A percentile compares a stretch with the other conserved stretches of the same genome.
phyloP scores from a whole-genome alignment of 495 filamentous ascomycete species.

The Neurospora intermedia region DNA sequence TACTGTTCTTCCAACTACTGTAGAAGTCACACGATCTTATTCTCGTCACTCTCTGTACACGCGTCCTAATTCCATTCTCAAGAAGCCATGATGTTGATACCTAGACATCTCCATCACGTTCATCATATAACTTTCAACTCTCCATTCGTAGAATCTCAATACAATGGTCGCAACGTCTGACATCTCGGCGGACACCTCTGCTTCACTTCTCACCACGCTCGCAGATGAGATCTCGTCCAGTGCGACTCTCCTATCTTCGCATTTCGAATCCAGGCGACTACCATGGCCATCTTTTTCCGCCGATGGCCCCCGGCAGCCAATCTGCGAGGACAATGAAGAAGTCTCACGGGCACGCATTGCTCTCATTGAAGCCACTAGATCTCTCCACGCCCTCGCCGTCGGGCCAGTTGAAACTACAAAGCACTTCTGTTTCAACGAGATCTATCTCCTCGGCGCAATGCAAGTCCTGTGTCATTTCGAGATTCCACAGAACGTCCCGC shows the following conservation, averaged over 20 bases:
- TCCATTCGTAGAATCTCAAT: not conserved
- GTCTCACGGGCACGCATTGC: constrained; percentile 1
- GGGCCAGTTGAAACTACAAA: constrained; percentile 7
- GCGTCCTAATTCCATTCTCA: not conserved
- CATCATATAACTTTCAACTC: not conserved
- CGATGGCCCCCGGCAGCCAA: constrained; percentile 3
- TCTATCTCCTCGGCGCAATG: constrained; percentile 8
- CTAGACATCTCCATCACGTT: not conserved
- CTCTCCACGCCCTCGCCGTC: constrained; percentile 10
- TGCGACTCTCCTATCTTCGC: not conserved
- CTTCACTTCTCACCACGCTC: constrained; percentile 1
- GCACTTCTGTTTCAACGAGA: constrained; percentile 5
- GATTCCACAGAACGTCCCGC: constrained; percentile 24
- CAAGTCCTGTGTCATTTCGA: constrained; percentile 15
- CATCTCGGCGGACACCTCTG: not conserved
- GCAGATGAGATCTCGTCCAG: constrained; percentile 4
- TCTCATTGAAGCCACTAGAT: constrained; percentile 10
- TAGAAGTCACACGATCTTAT: not conserved
- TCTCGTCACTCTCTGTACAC: not conserved
- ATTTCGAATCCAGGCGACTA: constrained; percentile 2
- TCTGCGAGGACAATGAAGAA: not conserved
- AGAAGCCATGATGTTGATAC: not conserved
- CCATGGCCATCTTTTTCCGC: constrained; percentile 9
- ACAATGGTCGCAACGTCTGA: not conserved
- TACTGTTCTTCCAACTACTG: not conserved